phyloP scores from a whole-genome alignment of 176 grass and related monocot species.

The Musa schizocarpa region DNA sequence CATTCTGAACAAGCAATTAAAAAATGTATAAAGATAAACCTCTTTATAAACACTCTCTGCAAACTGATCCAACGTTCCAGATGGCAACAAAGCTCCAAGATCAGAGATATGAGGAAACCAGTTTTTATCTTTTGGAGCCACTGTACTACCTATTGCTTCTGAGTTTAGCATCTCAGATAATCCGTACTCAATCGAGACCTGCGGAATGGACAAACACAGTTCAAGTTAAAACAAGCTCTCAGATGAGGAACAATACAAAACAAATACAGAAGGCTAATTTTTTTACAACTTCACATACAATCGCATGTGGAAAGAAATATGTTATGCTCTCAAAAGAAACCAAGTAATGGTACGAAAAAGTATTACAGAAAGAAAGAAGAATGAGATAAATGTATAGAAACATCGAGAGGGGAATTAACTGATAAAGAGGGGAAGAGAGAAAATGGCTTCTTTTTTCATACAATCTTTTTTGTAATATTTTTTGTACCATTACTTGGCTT shows the following conservation, averaged over 20 bases:
- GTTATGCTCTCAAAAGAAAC: no score
- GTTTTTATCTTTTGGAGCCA: conserved; percentile 23
- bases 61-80: conserved; percentile 52
- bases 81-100: conserved; percentile 46
- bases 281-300: neutral
- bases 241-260: neutral
- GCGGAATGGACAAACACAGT: conserved; percentile 8
- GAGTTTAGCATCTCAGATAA: conserved; percentile 72
- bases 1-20: neutral
- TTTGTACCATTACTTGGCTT: no score
- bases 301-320: no score
- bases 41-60: conserved; percentile 33
- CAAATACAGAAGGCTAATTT: neutral
- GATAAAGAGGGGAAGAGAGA: no score
- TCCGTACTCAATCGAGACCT: conserved; percentile 80
- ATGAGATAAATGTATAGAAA: no score
- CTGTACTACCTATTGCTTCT: conserved; percentile 30
- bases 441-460: no score
- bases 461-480: no score
- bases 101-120: conserved; percentile 55
- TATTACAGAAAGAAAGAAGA: no score
- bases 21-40: conserved; percentile 21
- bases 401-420: no score
- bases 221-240: neutral
- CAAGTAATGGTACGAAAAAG: no score